These are phyloP conservation scores for Colletotrichum godetiae DNA, from an alignment of 2,329 filamentous ascomycete species.

Conservation along the genomic window DNA sequence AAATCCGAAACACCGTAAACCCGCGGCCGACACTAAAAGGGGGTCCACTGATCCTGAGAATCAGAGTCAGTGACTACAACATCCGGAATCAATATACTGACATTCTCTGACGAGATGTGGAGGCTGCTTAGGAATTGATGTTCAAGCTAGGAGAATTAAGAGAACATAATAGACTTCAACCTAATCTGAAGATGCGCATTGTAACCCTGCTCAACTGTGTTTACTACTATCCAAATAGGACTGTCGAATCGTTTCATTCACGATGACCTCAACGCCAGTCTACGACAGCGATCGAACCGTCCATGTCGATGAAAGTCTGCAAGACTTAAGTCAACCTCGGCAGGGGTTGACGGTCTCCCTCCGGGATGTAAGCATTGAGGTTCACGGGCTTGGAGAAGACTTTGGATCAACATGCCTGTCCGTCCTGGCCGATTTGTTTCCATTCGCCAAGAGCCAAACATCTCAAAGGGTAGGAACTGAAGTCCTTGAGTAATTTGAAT, in stretches of 20 bases:
- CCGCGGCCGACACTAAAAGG: background rate
- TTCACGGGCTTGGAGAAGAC: background rate
- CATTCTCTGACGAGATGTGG: background rate
- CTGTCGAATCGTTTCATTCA: too few species aligned
- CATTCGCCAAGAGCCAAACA: background rate
- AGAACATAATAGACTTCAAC: background rate
- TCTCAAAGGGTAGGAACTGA: background rate
- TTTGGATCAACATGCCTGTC: background rate
- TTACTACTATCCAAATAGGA: too few species aligned
- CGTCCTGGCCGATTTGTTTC: background rate
- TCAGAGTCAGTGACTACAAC: background rate
- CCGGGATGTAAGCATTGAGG: background rate
- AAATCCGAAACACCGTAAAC: constrained; percentile 23
- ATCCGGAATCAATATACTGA: background rate
- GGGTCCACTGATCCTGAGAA: background rate
- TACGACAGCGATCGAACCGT: background rate
- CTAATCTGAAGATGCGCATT: background rate
- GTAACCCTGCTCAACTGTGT: background rate
- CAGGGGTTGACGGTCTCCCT: background rate
- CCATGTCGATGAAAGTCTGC: background rate
- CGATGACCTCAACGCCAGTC: background rate
- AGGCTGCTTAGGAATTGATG: background rate
- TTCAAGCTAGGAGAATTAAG: background rate
- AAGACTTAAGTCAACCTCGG: background rate
- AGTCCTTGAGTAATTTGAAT: background rate